Evolutionary conservation across 768 basidiomycete genomes (phyloP), one percentile per base, ranked within the genome.

Genomic region (Rhizopogon vulgaris): DNA sequence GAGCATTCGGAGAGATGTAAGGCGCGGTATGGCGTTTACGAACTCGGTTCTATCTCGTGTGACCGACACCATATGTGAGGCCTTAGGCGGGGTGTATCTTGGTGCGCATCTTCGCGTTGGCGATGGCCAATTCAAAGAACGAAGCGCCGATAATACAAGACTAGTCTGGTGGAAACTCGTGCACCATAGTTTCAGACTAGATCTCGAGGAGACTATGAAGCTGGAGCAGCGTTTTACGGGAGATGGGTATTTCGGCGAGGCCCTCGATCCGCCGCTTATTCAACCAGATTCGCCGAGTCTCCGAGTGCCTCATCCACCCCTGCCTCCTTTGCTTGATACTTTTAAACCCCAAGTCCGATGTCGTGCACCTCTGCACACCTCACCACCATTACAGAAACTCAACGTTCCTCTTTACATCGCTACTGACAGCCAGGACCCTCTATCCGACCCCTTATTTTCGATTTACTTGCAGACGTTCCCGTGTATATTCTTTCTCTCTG

Each of bases 101-200:
- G 84, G 78, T 1, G 77, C 77, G 3, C 88, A 91, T 59, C 63
- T 91, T 2, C 80, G 90, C 6, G 58, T 88, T 6, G 83, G 83
- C 4, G 87, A 90, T 56, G 85, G 87, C 1, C 57, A 69, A 0
- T 93, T 90, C 63, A 69, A 68, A 55, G 58, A 55, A 15, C 66
- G 73, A 10, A 71, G 73, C 6, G 57, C 60, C 15, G 53, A 48
- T 25, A 86, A 78, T 36, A 67, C 77, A 27, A 71, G 76, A 38
- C 53, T 60, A 8, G 59, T 81, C 18, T 90, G 84, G 82, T 77
- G 77, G 72, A 73, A 71, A 55, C 70, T 90, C 3, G 70, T 89
- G 3, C 70, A 69, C 12, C 66, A 68, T 10, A 66, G 76, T 36
- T 70, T 88, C 38, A 73, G 72, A 6, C 60, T 80, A 47, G 63